Percentiles rank a stretch among this genome's conserved stretches.
Evolutionary conservation across 1,284 basidiomycete genomes (phyloP).

Genomic region (Wallemia mellicola): DNA sequence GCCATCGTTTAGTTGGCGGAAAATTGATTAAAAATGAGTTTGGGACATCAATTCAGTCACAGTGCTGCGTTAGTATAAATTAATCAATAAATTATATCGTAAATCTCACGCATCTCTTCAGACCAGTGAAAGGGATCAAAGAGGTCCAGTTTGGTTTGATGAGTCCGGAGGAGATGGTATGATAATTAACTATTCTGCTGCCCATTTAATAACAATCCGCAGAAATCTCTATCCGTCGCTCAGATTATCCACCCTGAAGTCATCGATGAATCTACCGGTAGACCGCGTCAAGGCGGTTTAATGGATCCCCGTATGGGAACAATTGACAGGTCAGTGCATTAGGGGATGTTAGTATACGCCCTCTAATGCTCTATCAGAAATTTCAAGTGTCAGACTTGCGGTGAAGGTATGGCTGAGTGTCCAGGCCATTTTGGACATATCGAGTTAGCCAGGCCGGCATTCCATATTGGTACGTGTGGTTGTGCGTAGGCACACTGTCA

Average conservation of each 20-base stretch:
- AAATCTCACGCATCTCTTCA: background rate
- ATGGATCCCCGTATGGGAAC: conserved; percentile 95
- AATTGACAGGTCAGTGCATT: conserved; percentile 11
- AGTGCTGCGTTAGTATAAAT: background rate
- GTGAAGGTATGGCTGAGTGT: conserved; percentile 91
- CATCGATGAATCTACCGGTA: conserved; percentile 72
- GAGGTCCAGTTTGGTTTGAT: conserved; percentile 99
- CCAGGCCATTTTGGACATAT: conserved; percentile 98
- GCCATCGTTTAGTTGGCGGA: background rate
- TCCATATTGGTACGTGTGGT: conserved; percentile 49
- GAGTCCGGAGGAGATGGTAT: conserved; percentile 95
- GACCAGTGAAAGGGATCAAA: conserved; percentile 24
- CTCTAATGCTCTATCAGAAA: conserved; percentile 51
- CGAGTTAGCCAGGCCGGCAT: conserved; percentile 82
- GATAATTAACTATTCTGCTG: conserved; percentile 15
- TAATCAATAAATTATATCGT: background rate
- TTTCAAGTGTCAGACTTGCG: conserved; percentile 98
- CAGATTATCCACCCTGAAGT: conserved; percentile 97
- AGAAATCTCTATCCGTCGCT: conserved; percentile 94
- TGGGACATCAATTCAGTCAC: background rate
- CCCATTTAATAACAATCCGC: conserved; percentile 2
- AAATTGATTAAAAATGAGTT: background rate
- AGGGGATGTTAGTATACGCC: conserved; percentile 3
- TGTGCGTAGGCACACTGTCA: background rate
- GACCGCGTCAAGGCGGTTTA: conserved; percentile 66